Base-by-base conservation (phyloP, 2,329 filamentous ascomycete genomes). In the Aspergillus pseudotamarii region DNA sequence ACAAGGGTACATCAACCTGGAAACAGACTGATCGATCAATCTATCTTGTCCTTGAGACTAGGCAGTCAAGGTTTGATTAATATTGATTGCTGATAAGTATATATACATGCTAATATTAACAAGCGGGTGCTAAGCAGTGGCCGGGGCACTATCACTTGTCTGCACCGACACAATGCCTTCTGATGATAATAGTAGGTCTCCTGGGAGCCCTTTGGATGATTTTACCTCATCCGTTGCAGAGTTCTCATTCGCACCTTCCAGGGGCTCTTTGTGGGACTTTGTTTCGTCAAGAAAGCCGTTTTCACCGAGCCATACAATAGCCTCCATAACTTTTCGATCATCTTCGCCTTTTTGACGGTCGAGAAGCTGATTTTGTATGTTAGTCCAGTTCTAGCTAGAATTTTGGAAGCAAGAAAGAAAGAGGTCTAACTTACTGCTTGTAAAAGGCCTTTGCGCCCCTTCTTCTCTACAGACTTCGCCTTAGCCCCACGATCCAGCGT, bases 271-370 rank as follows among this genome's bases (percentile, higher is more conserved):
- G 30, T 51, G 51, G 32, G 36, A 21, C 4, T 62, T 64, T n/a
- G 64, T 63, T 43, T 69, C 69, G 26, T 77, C 75, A 23, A 82
- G 72, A 46, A 78, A 50, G 36, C 80, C 79, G 54, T 76, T 74
- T 50, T 81, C 75, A 1, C 81, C 81, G 9, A 83, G 68, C 72
- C 72, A 78, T 58, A 71, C 65, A 61, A 83, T 82, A 48, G 76
- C 76, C 64, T 77, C 73, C 76, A 82, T 79, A 12, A 78, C 72
- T 48, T 72, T 76, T 53, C 73, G 76, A 59, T 79, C 72, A 41
- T 80, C 77, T 34, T 82, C 79, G 60, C 79, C 75, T 58, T 76
- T 75, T 68, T 82, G 78, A 56, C 76, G 77, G 38, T 76, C 77
- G 48, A 82, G 67, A 60, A 83, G 75, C 78, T 81, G 58, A 11